Base-by-base conservation (phyloP, 108 stramenopile species). In the Nitzschia sp. region DNA sequence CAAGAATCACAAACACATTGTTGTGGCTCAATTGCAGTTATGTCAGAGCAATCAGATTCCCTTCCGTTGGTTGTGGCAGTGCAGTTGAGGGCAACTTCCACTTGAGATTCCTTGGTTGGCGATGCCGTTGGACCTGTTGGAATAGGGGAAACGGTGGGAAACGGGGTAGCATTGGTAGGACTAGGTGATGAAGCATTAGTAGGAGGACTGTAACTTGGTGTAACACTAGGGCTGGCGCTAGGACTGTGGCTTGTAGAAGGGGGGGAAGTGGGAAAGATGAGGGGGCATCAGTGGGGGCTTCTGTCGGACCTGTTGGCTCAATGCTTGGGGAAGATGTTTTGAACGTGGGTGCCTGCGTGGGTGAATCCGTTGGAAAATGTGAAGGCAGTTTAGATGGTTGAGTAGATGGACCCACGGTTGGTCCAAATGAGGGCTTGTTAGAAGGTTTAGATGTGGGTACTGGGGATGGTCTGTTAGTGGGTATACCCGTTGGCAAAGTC, bases 1-100 rank as follows among this genome's bases (percentile, higher is more conserved):
- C 73, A 73, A 8, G 66, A 41, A 26, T 29, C 44, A 50, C 73
- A 73, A 42, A 0, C 20, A 39, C 73, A 73, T 22, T 46, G 14
- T 22, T 46, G 14, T n/a, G 51, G 57, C 7, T 66, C 65, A 12
- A 65, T 54, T 25, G 20, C 58, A 60, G 58, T 57, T 10, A 73
- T 55, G 1, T 44, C 43, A 11, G 52, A 51, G 25, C 73, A 73
- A 14, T 14, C 40, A 29, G 52, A 40, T 12, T 58, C 55, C 22
- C 24, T 46, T 10, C 52, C 61, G 14, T 17, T 40, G 39, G 34
- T 42, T 1, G 20, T 42, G 19, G 37, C 10, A 0, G 73, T 61
- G 57, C 73, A 73, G 55, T 65, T 67, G 26, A 73, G 40, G 20
- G 19, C n/a, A 2, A 65, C 41, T 26, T 51, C 57, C 17, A 38